These are phyloP conservation scores for Silene uniflora DNA, from an alignment of 148 eudicot species.

Conservation along the genomic window DNA sequence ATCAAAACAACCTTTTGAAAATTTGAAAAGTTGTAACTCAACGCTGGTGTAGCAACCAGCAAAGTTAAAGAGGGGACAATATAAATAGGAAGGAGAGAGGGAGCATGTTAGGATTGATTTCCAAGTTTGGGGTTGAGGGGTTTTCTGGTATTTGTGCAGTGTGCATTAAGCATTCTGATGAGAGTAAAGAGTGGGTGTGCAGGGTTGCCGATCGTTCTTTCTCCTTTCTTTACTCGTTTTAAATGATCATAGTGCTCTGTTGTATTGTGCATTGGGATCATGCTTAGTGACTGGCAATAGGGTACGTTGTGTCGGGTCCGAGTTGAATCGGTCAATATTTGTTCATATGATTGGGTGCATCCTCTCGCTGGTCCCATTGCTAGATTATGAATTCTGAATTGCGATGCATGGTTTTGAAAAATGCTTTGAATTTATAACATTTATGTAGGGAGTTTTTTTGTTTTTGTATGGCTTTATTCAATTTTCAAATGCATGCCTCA, in stretches of 20 bases:
- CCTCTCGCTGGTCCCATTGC: neutral
- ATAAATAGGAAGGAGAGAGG: too few relatives aligned
- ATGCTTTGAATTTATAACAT: neutral
- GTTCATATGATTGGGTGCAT: too few relatives aligned
- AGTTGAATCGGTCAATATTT: too few relatives aligned
- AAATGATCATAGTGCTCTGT: too few relatives aligned
- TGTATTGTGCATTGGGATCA: too few relatives aligned
- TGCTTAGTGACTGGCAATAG: too few relatives aligned
- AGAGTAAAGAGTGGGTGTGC: neutral
- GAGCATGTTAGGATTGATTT: slow-evolving; percentile 1
- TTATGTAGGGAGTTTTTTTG: neutral
- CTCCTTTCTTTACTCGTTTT: too few relatives aligned
- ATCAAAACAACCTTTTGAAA: too few relatives aligned
- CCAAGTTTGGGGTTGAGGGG: neutral
- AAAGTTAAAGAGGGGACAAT: too few relatives aligned
- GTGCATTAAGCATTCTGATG: neutral
- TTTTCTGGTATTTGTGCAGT: neutral
- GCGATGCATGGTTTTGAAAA: neutral
- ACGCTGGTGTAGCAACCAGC: too few relatives aligned
- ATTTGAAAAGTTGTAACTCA: too few relatives aligned
- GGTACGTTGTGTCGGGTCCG: too few relatives aligned
- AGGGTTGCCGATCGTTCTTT: neutral
- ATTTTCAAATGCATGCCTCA: neutral
- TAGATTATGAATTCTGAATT: neutral
- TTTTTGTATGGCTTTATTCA: neutral